Conservation (phyloP, 176 grass and related monocot genomes). For the Raddia distichophylla region DNA sequence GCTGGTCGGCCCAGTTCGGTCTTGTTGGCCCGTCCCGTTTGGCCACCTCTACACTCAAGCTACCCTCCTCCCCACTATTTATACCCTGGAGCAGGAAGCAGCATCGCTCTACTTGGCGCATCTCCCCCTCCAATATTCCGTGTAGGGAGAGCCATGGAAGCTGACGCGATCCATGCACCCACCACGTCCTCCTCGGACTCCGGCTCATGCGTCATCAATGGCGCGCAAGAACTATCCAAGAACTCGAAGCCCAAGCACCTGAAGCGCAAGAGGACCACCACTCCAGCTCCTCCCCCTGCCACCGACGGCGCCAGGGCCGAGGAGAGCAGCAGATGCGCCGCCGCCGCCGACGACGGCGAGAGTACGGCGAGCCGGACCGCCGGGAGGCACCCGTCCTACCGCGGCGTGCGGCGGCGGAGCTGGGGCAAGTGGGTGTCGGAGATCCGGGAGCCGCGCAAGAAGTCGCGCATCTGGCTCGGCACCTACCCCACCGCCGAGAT, state of each 20-base stretch:
- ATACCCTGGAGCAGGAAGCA: conserved; percentile 22
- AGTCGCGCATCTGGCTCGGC: conserved; percentile 76
- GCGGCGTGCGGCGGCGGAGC: conserved; percentile 62
- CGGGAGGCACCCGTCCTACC: conserved; percentile 55
- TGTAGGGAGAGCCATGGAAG: conserved; percentile 39
- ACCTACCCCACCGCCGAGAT: conserved; percentile 69
- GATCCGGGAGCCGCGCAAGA: conserved; percentile 73
- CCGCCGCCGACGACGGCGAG: neutral
- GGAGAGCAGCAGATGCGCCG: conserved; percentile 15
- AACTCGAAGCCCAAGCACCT: conserved; percentile 12
- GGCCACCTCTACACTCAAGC: neutral
- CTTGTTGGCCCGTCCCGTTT: no score
- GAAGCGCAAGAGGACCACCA: conserved; percentile 27
- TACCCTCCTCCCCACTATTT: conserved; percentile 39
- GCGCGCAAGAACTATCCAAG: conserved; percentile 25
- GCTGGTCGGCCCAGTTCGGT: no score
- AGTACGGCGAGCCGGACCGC: neutral
- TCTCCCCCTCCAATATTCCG: neutral
- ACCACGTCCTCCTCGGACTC: conserved; percentile 33
- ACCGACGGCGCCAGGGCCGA: neutral
- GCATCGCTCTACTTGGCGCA: neutral
- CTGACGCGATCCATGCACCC: conserved; percentile 46
- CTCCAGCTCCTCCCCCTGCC: neutral
- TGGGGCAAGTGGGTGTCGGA: conserved; percentile 81
- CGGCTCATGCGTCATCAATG: conserved; percentile 39